phyloP scores from a whole-genome alignment of 148 eudicot genomes.

The Chenopodium formosanum region DNA sequence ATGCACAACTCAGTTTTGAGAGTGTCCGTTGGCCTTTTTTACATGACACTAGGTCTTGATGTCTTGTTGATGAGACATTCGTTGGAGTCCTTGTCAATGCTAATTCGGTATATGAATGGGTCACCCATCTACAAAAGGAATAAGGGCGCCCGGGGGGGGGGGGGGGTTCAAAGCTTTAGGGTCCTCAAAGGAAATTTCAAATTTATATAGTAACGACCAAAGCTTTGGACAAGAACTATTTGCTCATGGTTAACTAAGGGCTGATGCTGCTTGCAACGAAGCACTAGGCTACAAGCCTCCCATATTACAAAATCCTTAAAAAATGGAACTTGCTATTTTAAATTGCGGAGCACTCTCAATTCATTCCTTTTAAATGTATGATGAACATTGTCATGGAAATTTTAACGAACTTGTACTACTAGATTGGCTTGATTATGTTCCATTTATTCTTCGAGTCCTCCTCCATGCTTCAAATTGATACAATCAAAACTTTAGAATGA shows the following conservation, averaged over 20 bases:
- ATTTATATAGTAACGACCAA: background rate
- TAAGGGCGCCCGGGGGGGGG: too few species aligned
- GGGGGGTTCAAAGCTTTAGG: background rate
- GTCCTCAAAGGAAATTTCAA: background rate
- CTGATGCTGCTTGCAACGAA: background rate
- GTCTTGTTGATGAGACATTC: background rate
- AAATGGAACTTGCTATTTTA: too few species aligned
- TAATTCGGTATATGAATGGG: background rate
- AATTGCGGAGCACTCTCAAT: background rate
- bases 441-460: background rate
- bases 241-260: background rate
- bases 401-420: background rate
- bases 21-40: background rate
- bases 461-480: background rate
- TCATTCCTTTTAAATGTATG: background rate
- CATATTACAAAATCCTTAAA: too few species aligned
- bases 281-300: background rate
- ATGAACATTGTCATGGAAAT: background rate
- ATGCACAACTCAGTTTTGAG: background rate
- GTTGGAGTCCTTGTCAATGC: background rate
- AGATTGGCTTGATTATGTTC: background rate
- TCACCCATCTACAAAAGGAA: background rate
- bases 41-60: background rate
- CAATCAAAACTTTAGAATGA: background rate
- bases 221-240: background rate